Base-by-base conservation (phyloP, 2,329 filamentous ascomycete genomes). In the Elsinoe fawcettii region DNA sequence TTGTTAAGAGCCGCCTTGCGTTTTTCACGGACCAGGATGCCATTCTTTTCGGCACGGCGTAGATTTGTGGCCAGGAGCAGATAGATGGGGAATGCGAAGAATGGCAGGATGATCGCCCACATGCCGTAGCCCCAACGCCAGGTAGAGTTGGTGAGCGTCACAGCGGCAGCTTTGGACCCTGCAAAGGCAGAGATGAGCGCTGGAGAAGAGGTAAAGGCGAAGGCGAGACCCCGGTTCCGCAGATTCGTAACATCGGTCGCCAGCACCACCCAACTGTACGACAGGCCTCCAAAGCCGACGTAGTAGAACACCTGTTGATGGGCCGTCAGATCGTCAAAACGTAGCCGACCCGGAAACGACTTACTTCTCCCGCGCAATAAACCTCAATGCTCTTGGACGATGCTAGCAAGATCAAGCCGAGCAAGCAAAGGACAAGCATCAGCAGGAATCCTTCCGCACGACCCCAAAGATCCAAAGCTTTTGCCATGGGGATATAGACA, bases 121-220 rank as follows among this genome's bases (percentile, higher is more conserved):
- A 78, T 76, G 41, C 83, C 85, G 64, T 84, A 88, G 1, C 77
- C 84, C 85, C 85, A 88, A 37, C 82, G 78, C 80, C 81, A 88
- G 44, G 57, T 62, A 3, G 61, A 63, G 12, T 53, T 58, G 1
- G 55, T 44, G 32, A 65, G 51, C 55, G 66, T 65, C 1, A 60
- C 62, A 5, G 67, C 39, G 2, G 64, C 66, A 3, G 66, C 66
- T 2, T 62, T 58, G 3, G 66, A 63, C n/a, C 64, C 66, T 11
- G 64, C 64, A 72, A 81, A 88, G 1, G 83, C 80, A 1, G 84
- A 86, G 61, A 81, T 77, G 59, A 88, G 78, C 63, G 84, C 86
- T 1, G 86, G 85, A 0, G 85, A 81, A 41, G 76, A 77, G 8
- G 81, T 78, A 58, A 86, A 77, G 1, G 83, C 82, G 43, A 83